Evolutionary conservation across 371 early-diverging fungal genomes (phyloP).

Genomic region (Cokeromyces recurvatus): DNA sequence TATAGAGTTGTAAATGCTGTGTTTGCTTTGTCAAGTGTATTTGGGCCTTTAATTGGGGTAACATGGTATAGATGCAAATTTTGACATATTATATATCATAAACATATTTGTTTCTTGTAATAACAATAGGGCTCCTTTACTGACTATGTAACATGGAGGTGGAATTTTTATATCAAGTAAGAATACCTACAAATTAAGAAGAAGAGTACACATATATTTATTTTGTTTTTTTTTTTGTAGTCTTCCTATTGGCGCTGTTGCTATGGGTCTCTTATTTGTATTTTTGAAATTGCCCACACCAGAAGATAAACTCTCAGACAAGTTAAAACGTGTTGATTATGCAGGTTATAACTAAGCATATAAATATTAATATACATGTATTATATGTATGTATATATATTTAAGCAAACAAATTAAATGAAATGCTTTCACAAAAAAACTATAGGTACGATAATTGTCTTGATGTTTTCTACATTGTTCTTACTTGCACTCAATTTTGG

Average conservation of each 20-base stretch:
- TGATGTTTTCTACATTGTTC: constrained; percentile 37
- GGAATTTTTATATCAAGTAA: constrained; percentile 43
- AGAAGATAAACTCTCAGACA: constrained; percentile 25
- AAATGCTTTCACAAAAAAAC: no score
- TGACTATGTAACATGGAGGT: constrained; percentile 32
- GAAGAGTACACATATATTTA: not conserved
- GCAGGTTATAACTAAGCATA: no score
- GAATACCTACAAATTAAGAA: not conserved
- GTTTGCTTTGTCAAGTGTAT: constrained; percentile 43
- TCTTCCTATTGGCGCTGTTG: constrained; percentile 42
- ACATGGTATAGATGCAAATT: no score
- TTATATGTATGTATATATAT: not conserved
- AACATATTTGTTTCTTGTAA: no score
- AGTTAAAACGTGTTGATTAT: constrained; percentile 41
- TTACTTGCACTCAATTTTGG: constrained; percentile 48
- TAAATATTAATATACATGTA: no score
- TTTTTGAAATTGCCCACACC: constrained; percentile 27
- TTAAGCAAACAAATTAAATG: no score
- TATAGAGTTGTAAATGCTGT: constrained; percentile 38
- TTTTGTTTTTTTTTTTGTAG: constrained; percentile 13
- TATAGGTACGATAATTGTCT: constrained; percentile 32
- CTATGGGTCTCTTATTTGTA: constrained; percentile 27
- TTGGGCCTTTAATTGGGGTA: constrained; percentile 46
- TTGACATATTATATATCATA: no score
- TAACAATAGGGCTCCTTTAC: constrained; percentile 36